Base-by-base conservation (phyloP, 2,329 filamentous ascomycete genomes). In the Colletotrichum lupini region DNA sequence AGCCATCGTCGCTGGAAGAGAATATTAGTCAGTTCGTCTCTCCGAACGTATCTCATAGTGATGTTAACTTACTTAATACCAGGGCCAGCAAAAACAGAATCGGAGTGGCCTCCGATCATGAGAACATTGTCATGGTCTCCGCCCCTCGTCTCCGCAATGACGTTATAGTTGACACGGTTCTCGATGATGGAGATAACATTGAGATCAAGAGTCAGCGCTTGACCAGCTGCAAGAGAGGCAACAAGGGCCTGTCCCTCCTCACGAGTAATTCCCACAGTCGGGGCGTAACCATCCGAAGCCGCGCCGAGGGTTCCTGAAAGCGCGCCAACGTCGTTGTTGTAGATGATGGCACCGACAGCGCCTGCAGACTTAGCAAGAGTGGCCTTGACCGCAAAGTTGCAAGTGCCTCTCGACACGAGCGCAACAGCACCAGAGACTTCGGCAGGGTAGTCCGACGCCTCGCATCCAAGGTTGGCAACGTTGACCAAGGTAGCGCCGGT, bases 371-470 rank as follows among this genome's bases (percentile, higher is more conserved):
- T 88, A 28, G 91, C 91, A 22, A 87, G 81, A 49, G 84, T 80
- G 7, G 89, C 85, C 83, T 93, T 93, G 26, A 85, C 77, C 8
- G 84, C 86, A 69, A 93, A 93, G 19, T 85, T 76, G 78, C 92
- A 93, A 1, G 77, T 81, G 68, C 92, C 91, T 76, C 91, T 87
- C 6, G 84, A 85, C 67, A 93, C 85, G 26, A 93, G 83, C 5
- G 90, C 91, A 58, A 93, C 87, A 24, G 85, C 88, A 49, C 88
- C 90, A 4, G 83, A 77, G 16, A 90, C 82, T 19, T 83, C 83
- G 2, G 84, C 81, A 1, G 91, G 87, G 79, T 84, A 92, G 78
- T 92, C 89, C 14, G 81, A 79, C 12, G 82, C 81, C 5, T 79
- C 79, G 78, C 91, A 92, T 56, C 90, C 90, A 4, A 90, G 78